Evolutionary conservation across 352 stramenopile genomes (phyloP).

Genomic region (Detonula confervacea): DNA sequence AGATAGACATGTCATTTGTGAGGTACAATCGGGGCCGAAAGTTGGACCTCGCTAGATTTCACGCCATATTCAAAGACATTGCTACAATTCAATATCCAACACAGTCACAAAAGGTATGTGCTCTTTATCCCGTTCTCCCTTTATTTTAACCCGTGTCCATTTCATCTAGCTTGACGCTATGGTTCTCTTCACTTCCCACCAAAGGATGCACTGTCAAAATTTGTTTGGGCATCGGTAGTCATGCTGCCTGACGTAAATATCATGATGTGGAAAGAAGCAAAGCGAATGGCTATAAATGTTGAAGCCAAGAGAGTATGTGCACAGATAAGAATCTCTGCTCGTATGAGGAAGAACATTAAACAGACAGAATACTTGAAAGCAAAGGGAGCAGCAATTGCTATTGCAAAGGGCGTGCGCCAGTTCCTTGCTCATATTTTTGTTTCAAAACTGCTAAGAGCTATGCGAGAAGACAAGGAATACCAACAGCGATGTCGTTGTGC

Average conservation of each 20-base stretch:
- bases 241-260: constrained; percentile 56
- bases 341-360: constrained; percentile 39
- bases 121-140: too few species aligned
- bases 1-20: constrained; percentile 65
- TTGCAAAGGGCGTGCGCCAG: constrained; percentile 42
- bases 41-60: constrained; percentile 41
- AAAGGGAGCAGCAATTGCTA: constrained; percentile 28
- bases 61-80: constrained; percentile 54
- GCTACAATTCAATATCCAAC: constrained; percentile 38
- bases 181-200: constrained; percentile 5
- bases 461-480: constrained; percentile 30
- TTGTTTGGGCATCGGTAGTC: constrained; percentile 52
- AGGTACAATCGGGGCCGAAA: constrained; percentile 46
- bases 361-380: constrained; percentile 23
- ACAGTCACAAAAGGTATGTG: constrained; percentile 25
- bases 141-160: too few species aligned
- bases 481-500: constrained; percentile 32
- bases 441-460: constrained; percentile 21
- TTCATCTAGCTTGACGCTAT: too few species aligned
- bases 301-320: constrained; percentile 61
- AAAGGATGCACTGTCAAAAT: constrained; percentile 34
- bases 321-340: constrained; percentile 47
- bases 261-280: constrained; percentile 65
- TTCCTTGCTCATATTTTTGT: constrained; percentile 38
- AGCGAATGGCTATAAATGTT: constrained; percentile 63